phyloP scores from a whole-genome alignment of 768 basidiomycete genomes.

The Hysterangium stoloniferum region DNA sequence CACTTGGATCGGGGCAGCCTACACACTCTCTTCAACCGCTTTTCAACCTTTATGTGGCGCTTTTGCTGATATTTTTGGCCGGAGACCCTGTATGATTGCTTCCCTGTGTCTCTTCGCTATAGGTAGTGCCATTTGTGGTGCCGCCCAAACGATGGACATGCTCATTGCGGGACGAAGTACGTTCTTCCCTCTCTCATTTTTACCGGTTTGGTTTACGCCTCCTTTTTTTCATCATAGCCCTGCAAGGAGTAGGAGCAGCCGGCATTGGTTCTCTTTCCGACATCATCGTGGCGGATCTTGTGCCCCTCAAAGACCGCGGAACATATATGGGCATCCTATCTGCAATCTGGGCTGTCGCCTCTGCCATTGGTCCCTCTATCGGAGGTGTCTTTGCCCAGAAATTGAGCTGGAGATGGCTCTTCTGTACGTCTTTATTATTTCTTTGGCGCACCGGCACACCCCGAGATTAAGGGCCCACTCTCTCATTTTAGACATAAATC shows the following conservation, averaged over 20 bases:
- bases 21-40: constrained; percentile 16
- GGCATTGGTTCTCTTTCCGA: constrained; percentile 19
- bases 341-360: constrained; percentile 18
- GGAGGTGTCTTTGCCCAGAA: constrained; percentile 18
- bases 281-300: constrained; percentile 23
- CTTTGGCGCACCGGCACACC: neutral
- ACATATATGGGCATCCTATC: constrained; percentile 23
- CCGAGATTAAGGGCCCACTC: no score
- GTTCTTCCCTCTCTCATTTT: constrained; percentile 32
- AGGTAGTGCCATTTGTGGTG: constrained; percentile 24
- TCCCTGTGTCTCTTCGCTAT: constrained; percentile 17
- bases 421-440: constrained; percentile 19
- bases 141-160: constrained; percentile 21
- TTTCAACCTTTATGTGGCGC: constrained; percentile 15
- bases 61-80: constrained; percentile 18
- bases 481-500: constrained; percentile 29
- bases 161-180: constrained; percentile 23
- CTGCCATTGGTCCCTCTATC: constrained; percentile 9
- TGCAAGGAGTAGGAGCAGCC: constrained; percentile 12
- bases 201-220: neutral
- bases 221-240: neutral
- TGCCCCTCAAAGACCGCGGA: constrained; percentile 27
- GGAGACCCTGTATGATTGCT: constrained; percentile 14
- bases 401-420: constrained; percentile 28
- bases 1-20: constrained; percentile 17